A percentile compares a stretch with the other conserved stretches of the same genome.
phyloP scores from a whole-genome alignment of 2,329 filamentous ascomycete genomes.

The Coniella lustricola region DNA sequence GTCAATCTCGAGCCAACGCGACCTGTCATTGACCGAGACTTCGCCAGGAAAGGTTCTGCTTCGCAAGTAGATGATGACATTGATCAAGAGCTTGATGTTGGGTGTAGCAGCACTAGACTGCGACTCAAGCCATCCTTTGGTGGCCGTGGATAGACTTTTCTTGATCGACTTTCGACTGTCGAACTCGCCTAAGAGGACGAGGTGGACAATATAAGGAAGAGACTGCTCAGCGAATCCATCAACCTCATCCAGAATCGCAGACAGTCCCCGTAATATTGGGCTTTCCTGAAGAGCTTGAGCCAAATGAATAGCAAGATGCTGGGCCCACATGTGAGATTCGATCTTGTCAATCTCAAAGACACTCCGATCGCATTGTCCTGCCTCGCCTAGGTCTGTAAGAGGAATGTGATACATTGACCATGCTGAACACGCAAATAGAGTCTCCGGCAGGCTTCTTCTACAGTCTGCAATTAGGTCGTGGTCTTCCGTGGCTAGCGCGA shows the following conservation, averaged over 20 bases:
- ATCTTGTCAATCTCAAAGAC: conserved; percentile 35
- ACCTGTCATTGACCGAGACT: conserved; percentile 68
- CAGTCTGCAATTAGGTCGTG: conserved; percentile 43
- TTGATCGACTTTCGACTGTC: conserved; percentile 54
- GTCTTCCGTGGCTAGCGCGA: conserved; percentile 40
- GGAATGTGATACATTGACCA: conserved; percentile 51
- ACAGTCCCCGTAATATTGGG: conserved; percentile 62
- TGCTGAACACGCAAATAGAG: conserved; percentile 46
- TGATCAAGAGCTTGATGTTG: conserved; percentile 67
- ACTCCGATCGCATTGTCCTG: conserved; percentile 22
- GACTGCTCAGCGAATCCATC: conserved; percentile 64
- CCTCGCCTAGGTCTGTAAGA: conserved; percentile 40
- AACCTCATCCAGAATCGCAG: conserved; percentile 58
- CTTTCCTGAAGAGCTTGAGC: conserved; percentile 53
- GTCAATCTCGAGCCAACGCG: conserved; percentile 81
- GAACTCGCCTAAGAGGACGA: conserved; percentile 65
- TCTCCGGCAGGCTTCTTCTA: conserved; percentile 43
- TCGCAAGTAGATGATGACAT: conserved; percentile 79
- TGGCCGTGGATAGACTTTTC: conserved; percentile 55
- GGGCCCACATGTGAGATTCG: conserved; percentile 50
- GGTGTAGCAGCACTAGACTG: conserved; percentile 40
- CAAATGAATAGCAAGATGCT: conserved; percentile 54
- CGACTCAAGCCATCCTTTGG: conserved; percentile 56
- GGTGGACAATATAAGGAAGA: conserved; percentile 79
- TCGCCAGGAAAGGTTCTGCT: conserved; percentile 72